These are phyloP conservation scores for Daldinia childiae DNA, from an alignment of 495 filamentous ascomycete genomes.

Conservation along the genomic window DNA sequence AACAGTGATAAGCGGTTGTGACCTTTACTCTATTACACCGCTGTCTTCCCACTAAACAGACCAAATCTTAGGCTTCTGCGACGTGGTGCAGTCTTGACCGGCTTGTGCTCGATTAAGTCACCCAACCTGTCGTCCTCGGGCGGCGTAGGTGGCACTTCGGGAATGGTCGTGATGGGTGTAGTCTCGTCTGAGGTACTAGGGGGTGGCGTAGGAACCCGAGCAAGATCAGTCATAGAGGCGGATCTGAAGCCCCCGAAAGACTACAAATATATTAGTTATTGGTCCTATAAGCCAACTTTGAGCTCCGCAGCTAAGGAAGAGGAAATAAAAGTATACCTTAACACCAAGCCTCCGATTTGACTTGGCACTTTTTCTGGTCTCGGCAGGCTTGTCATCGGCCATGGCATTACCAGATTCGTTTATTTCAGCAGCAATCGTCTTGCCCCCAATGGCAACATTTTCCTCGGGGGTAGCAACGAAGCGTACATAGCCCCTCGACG, in stretches of 20 bases:
- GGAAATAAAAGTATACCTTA: conserved; percentile 32
- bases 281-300: conserved; percentile 10
- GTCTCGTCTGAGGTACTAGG: conserved; percentile 43
- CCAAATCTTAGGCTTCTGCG: conserved; percentile 44
- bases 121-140: conserved; percentile 41
- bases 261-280: conserved; percentile 36
- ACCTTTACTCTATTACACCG: conserved; percentile 4
- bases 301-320: conserved; percentile 8
- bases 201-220: conserved; percentile 39
- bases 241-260: conserved; percentile 44
- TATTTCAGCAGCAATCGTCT: conserved; percentile 73
- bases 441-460: conserved; percentile 73
- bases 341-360: conserved; percentile 42
- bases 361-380: conserved; percentile 41
- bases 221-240: conserved; percentile 40
- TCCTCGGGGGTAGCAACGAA: conserved; percentile 76
- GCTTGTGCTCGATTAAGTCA: conserved; percentile 34
- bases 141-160: conserved; percentile 47
- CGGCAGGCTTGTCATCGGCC: conserved; percentile 34
- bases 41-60: conserved; percentile 40
- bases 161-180: conserved; percentile 44
- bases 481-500: conserved; percentile 72
- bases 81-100: conserved; percentile 39
- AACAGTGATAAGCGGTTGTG: not conserved
- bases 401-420: conserved; percentile 58